Conservation (phyloP, 768 basidiomycete species). For the Leccinum obscurum region DNA sequence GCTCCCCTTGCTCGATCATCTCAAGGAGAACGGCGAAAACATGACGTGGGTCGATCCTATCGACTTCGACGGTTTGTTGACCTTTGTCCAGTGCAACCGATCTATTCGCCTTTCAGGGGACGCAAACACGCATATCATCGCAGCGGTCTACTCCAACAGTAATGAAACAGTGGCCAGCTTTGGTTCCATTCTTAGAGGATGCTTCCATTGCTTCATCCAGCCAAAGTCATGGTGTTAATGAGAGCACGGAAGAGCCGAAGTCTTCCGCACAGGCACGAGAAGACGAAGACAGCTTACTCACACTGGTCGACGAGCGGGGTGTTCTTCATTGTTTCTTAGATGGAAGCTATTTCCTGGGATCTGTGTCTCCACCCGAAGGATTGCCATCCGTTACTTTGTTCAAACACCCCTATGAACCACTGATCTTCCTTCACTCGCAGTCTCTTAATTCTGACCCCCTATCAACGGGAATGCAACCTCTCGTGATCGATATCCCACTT, state of each 20-base stretch:
- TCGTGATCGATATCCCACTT: conserved; percentile 54
- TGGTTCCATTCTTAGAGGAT: conserved; percentile 52
- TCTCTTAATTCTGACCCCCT: conserved; percentile 25
- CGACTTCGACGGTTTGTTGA: conserved; percentile 13
- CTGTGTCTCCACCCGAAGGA: conserved; percentile 40
- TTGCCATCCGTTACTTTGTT: conserved; percentile 25
- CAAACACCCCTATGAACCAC: conserved; percentile 47
- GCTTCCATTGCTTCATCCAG: conserved; percentile 59
- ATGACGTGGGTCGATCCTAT: conserved; percentile 51
- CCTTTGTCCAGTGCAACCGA: conserved; percentile 60
- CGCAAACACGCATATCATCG: conserved; percentile 48
- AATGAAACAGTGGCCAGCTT: conserved; percentile 69
- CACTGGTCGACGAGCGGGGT: conserved; percentile 59
- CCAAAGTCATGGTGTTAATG: conserved; percentile 31
- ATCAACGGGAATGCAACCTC: conserved; percentile 39
- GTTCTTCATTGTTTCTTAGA: conserved; percentile 68
- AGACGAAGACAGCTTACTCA: conserved; percentile 64
- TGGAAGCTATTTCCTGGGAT: conserved; percentile 72
- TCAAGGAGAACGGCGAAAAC: conserved; percentile 66
- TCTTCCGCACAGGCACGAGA: conserved; percentile 36
- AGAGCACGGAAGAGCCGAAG: conserved; percentile 31
- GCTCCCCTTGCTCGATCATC: conserved; percentile 69
- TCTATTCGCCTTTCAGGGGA: conserved; percentile 78
- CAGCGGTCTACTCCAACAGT: conserved; percentile 53
- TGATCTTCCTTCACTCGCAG: conserved; percentile 52